These are phyloP conservation scores for Mycena floridula DNA, from an alignment of 768 basidiomycete genomes.

Conservation along the genomic window DNA sequence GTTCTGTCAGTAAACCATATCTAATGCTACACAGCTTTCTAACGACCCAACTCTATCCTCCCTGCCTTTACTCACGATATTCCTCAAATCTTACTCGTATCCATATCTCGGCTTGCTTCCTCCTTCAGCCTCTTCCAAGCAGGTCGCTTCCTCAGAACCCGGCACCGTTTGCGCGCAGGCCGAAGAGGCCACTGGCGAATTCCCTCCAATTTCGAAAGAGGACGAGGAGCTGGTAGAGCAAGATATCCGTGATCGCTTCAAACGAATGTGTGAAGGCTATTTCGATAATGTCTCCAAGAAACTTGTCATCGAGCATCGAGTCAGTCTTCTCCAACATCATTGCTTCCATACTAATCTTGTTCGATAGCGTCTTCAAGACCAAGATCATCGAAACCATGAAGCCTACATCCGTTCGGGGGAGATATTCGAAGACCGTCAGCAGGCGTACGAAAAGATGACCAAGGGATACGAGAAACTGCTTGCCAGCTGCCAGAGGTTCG, in stretches of 20 bases:
- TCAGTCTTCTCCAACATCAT: conserved; percentile 25
- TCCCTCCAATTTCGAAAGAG: conserved; percentile 38
- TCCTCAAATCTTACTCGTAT: conserved; percentile 87
- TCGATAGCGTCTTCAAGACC: conserved; percentile 90
- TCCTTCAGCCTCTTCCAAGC: conserved; percentile 41
- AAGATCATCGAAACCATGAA: conserved; percentile 95
- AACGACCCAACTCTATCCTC: conserved; percentile 85
- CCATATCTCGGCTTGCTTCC: conserved; percentile 81
- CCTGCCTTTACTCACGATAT: conserved; percentile 83
- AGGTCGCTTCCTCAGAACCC: conserved; percentile 53
- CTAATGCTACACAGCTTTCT: conserved; percentile 52
- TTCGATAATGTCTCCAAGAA: conserved; percentile 91
- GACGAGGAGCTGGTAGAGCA: conserved; percentile 80
- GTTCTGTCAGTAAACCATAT: too few species aligned
- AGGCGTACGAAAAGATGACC: conserved; percentile 98
- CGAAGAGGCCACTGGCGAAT: conserved; percentile 25
- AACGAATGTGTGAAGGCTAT: conserved; percentile 89
- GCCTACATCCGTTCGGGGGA: conserved; percentile 99
- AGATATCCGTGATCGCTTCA: conserved; percentile 84
- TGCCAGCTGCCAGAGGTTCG: conserved; percentile 82
- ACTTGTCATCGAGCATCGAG: conserved; percentile 86
- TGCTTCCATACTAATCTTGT: neutral
- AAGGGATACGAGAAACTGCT: conserved; percentile 91
- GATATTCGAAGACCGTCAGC: conserved; percentile 98
- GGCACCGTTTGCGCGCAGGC: conserved; percentile 44